Conservation (phyloP, 2,329 filamentous ascomycete genomes). For the Penicillium sp. region DNA sequence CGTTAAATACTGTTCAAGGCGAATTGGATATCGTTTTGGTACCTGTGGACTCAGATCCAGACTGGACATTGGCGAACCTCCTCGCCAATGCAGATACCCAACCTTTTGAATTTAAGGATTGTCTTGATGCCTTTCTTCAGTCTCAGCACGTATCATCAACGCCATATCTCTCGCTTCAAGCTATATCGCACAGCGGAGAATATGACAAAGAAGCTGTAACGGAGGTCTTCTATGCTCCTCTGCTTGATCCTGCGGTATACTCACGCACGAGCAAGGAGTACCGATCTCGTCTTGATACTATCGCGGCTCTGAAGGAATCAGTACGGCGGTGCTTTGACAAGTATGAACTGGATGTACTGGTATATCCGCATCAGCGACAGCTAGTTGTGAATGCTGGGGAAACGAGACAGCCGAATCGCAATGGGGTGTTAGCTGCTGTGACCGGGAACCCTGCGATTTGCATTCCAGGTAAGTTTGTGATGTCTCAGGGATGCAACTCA, state of each 20-base stretch:
- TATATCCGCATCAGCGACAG: conserved; percentile 66
- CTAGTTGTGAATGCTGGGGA: conserved; percentile 61
- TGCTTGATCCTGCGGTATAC: conserved; percentile 52
- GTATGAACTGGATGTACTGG: conserved; percentile 56
- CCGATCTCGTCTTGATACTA: conserved; percentile 46
- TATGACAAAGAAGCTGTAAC: conserved; percentile 56
- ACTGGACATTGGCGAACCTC: conserved; percentile 33
- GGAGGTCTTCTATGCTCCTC: conserved; percentile 57
- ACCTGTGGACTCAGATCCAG: conserved; percentile 51
- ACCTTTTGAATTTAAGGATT: conserved; percentile 59
- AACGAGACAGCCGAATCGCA: conserved; percentile 59
- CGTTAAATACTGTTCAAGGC: conserved; percentile 33
- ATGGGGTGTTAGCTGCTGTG: conserved; percentile 57
- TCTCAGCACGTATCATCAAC: conserved; percentile 25
- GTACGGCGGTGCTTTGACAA: conserved; percentile 53
- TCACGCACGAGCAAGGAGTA: conserved; percentile 57
- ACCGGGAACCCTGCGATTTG: conserved; percentile 55
- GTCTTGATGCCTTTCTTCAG: conserved; percentile 58
- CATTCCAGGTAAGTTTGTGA: conserved; percentile 31
- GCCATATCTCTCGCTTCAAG: conserved; percentile 42
- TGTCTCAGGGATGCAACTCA: conserved; percentile 21
- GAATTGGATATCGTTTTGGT: conserved; percentile 29
- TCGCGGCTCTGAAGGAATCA: conserved; percentile 54
- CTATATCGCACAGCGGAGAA: conserved; percentile 52
- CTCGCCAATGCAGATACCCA: conserved; percentile 57